Evolutionary conservation across 371 early-diverging fungal genomes (phyloP).

Genomic region (Circinella minor): DNA sequence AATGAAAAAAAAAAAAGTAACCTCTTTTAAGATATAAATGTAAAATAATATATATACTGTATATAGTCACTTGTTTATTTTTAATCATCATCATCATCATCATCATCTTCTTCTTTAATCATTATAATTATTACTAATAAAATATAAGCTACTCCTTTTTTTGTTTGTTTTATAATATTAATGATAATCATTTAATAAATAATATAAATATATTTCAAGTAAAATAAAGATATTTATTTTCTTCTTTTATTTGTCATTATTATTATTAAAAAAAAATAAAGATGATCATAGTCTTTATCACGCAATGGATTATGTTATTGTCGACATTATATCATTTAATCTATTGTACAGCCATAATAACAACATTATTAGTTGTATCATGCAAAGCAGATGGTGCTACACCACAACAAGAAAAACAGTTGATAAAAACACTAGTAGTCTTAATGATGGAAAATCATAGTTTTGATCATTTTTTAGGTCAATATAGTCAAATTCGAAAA

Average conservation of each 20-base stretch:
- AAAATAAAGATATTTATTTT: too few relatives aligned
- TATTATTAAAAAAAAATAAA: background rate
- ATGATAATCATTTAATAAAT: too few relatives aligned
- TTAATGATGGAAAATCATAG: slow-evolving; percentile 41
- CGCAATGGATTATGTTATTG: slow-evolving; percentile 15
- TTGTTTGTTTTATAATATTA: too few relatives aligned
- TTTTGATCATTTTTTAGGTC: slow-evolving; percentile 32
- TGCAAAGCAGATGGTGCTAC: background rate
- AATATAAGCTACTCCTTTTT: too few relatives aligned
- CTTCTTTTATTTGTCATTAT: background rate
- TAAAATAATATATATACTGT: too few relatives aligned
- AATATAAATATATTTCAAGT: too few relatives aligned
- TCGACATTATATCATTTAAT: slow-evolving; percentile 10
- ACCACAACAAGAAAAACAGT: background rate
- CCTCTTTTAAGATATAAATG: background rate
- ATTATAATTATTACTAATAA: background rate
- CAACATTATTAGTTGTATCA: too few relatives aligned
- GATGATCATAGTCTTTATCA: background rate
- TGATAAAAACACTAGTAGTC: slow-evolving; percentile 23
- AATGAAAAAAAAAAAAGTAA: background rate
- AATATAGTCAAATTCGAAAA: slow-evolving; percentile 15
- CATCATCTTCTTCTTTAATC: background rate
- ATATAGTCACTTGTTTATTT: background rate
- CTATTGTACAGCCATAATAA: background rate
- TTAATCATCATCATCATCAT: background rate